Evolutionary conservation across 2,329 filamentous ascomycete species (phyloP).

Genomic region (Periconia digitata): DNA sequence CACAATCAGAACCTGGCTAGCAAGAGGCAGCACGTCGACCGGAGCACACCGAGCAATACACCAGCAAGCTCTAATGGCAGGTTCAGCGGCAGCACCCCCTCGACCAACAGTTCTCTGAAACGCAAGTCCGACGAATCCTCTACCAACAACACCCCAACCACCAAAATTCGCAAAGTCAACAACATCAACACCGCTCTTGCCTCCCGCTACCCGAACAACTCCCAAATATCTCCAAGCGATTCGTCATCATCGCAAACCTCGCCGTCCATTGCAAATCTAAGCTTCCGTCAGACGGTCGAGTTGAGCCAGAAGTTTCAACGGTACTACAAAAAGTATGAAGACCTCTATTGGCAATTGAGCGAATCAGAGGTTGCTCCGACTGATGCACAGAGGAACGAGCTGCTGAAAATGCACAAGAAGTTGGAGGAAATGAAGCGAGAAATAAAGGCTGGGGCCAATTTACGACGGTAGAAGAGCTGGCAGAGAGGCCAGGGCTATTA

Average conservation of each 20-base stretch:
- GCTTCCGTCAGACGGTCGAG: conserved; percentile 49
- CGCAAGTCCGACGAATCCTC: conserved; percentile 48
- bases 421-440: conserved; percentile 61
- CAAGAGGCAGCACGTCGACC: conserved; percentile 37
- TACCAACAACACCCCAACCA: conserved; percentile 29
- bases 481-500: background rate
- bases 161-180: conserved; percentile 37
- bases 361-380: conserved; percentile 47
- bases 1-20: conserved; percentile 36
- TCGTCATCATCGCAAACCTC: conserved; percentile 39
- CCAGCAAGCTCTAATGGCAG: conserved; percentile 32
- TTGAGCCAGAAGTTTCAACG: conserved; percentile 57
- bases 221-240: conserved; percentile 35
- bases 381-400: conserved; percentile 52
- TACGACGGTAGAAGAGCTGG: background rate
- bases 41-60: conserved; percentile 30
- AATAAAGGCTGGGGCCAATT: conserved; percentile 45
- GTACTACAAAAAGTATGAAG: conserved; percentile 60
- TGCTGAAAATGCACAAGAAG: conserved; percentile 57
- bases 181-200: conserved; percentile 38
- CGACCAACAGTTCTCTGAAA: conserved; percentile 42
- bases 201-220: conserved; percentile 39
- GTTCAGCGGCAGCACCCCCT: conserved; percentile 30
- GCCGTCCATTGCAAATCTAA: conserved; percentile 36
- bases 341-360: conserved; percentile 54